Conservation (phyloP, 163 green algal species). For the Scenedesmus sp. region DNA sequence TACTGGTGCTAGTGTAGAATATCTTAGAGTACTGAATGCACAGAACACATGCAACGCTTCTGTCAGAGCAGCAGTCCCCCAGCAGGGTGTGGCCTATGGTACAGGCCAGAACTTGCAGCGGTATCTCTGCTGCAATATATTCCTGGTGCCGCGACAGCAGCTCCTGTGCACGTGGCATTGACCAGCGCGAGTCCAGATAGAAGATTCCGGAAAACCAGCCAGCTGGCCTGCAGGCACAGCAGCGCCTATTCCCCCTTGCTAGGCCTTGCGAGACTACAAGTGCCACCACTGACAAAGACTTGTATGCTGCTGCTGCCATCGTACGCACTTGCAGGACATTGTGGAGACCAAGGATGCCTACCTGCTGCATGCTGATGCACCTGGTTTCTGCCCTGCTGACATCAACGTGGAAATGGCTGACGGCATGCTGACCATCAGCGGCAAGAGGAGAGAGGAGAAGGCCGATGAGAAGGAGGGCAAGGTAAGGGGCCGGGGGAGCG, state of each 20-base stretch:
- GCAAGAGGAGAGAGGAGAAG: conserved; percentile 51
- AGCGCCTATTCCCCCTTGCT: background rate
- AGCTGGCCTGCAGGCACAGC: background rate
- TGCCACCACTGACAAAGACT: too few relatives aligned
- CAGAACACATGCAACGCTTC: too few relatives aligned
- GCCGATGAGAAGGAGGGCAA: conserved; percentile 42
- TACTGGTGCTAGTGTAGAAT: too few relatives aligned
- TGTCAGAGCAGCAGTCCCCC: too few relatives aligned
- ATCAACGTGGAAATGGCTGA: conserved; percentile 53
- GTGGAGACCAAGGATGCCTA: conserved; percentile 54
- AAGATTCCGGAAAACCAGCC: background rate
- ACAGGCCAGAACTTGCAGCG: too few relatives aligned
- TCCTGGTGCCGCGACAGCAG: too few relatives aligned
- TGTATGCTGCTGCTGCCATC: background rate
- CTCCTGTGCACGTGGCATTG: too few relatives aligned
- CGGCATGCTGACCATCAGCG: conserved; percentile 56
- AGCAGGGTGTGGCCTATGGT: too few relatives aligned
- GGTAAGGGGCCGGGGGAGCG: conserved; percentile 14
- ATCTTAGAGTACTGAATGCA: too few relatives aligned
- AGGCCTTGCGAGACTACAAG: too few relatives aligned
- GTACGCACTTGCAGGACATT: conserved; percentile 33
- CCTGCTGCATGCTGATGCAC: conserved; percentile 51
- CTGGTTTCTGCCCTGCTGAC: conserved; percentile 50
- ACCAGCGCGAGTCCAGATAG: background rate
- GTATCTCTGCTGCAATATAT: too few relatives aligned